Evolutionary conservation across 352 stramenopile genomes (phyloP), one percentile per base, ranked within the genome.

Genomic region (Pythium insidiosum): DNA sequence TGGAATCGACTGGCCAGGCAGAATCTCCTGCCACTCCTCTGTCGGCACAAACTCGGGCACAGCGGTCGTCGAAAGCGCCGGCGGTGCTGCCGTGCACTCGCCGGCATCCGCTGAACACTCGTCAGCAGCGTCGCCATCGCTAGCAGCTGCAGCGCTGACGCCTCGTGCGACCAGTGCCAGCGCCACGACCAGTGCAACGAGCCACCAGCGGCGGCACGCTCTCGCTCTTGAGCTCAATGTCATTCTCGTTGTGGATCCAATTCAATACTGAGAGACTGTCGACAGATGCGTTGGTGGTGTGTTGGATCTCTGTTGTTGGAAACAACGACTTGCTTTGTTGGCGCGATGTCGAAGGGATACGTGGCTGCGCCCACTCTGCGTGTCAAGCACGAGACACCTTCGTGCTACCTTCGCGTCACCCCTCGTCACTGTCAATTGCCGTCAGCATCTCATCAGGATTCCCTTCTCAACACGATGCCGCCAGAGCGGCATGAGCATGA

Each of bases 41-140:
- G 74, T 85, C 4, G 77, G 61, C 11, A 74, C 58, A 47, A 90
- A 90, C 45, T 84, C 72, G 1, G 68, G 69, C 43, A 63, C 42
- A 0, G n/a, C n/a, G 3, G 42, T 34, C 4, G 37, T 22, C 2
- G 25, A 21, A 19, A 42, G 29, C 23, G 48, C 26, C 38, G 29
- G 9, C 13, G 31, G 30, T 16, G 31, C 13, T 20, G 20, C 16
- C 1, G 21, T 39, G 0, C 51, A 49, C 33, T 44, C 49, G 15
- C 40, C 43, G 7, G 16, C 43, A 23, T 36, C 47, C 3, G 44
- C 30, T n/a, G n/a, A n/a, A n/a, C n/a, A n/a, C n/a, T n/a, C n/a
- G n/a, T n/a, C n/a, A n/a, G n/a, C n/a, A n/a, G n/a, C n/a, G n/a
- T n/a, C n/a, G n/a, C n/a, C n/a, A n/a, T n/a, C 0, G 28, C 12